Conservation (phyloP, 1,139 yeast genomes). For the Scheffersomyces quercinus region DNA sequence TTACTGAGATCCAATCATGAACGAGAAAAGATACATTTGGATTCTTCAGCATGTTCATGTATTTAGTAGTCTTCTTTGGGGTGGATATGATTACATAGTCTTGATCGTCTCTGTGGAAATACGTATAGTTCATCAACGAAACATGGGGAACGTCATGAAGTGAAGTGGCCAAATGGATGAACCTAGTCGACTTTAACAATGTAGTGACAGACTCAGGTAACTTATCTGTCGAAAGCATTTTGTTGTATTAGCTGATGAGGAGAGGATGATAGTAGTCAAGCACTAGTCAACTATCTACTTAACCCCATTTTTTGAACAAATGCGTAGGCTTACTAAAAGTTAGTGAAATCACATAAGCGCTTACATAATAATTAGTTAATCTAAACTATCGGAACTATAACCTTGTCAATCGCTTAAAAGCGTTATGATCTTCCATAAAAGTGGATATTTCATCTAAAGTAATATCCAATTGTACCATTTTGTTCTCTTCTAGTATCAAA, state of each 20-base stretch:
- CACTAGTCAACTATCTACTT: too few relatives aligned
- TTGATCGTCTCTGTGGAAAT: conserved; percentile 39
- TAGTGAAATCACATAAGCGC: not conserved
- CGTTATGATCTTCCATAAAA: conserved; percentile 30
- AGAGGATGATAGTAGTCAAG: not conserved
- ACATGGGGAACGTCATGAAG: conserved; percentile 73
- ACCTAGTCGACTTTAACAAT: conserved; percentile 58
- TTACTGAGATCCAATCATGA: conserved; percentile 83
- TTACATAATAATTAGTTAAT: not conserved
- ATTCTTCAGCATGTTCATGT: conserved; percentile 61
- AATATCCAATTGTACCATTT: conserved; percentile 49
- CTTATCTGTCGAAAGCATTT: conserved; percentile 14
- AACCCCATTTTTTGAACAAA: too few relatives aligned
- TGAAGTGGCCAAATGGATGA: conserved; percentile 82
- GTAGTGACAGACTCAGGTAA: conserved; percentile 59
- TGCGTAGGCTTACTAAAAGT: too few relatives aligned
- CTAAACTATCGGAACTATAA: conserved; percentile 15
- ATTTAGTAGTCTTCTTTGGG: conserved; percentile 68
- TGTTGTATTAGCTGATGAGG: not conserved
- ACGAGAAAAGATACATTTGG: conserved; percentile 77
- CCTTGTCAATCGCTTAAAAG: conserved; percentile 33
- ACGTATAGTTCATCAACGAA: conserved; percentile 85
- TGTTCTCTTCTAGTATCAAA: conserved; percentile 42
- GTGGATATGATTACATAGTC: conserved; percentile 69
- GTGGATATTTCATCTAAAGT: conserved; percentile 44